Base-by-base conservation (phyloP, 805 yeast genomes). In the Blastobotrys parvus region DNA sequence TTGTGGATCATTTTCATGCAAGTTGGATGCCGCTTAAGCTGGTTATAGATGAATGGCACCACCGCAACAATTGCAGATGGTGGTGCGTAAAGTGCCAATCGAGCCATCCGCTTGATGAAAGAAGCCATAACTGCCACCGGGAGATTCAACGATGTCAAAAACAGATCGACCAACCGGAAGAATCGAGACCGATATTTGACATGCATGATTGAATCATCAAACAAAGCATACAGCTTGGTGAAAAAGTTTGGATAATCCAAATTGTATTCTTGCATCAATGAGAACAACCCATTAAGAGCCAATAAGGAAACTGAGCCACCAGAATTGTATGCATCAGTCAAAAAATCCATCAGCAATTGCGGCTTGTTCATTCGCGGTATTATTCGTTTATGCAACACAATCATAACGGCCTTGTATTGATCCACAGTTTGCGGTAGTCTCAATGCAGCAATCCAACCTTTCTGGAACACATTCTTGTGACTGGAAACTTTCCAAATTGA, bases 171-270 rank as follows among this genome's bases (percentile, higher is more conserved):
- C 54, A 92, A 65, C 54, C 98, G 77, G 65, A 90, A 76, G 57
- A 92, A 90, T 54, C 97, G 74, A 1, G 95, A 80, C 56, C 94
- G 75, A 61, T 87, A 84, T 44, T 79, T 75, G 39, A 85, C 79
- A 59, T 81, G 89, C 55, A 92, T 66, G 45, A 92, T 61, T 29
- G 78, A 74, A 15, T 86, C 82, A 15, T 86, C 86, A 38, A 92
- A 70, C 33, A 92, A 70, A 7, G 81, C 78, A 61, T 92, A 90
- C 33, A 90, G 72, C 63, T 90, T 89, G 38, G 70, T 63, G 65
- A 78, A 90, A 58, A 90, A 92, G 48, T 87, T 81, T 15, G 97
- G 97, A 60, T 90, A 90, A 57, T 90, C 97, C 53, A 90, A 70
- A 58, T 89, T 89, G 61, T 77, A 78, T 44, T 72, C 70, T 55